Conservation (phyloP, 148 eudicot species). For the Camellia granthamiana region DNA sequence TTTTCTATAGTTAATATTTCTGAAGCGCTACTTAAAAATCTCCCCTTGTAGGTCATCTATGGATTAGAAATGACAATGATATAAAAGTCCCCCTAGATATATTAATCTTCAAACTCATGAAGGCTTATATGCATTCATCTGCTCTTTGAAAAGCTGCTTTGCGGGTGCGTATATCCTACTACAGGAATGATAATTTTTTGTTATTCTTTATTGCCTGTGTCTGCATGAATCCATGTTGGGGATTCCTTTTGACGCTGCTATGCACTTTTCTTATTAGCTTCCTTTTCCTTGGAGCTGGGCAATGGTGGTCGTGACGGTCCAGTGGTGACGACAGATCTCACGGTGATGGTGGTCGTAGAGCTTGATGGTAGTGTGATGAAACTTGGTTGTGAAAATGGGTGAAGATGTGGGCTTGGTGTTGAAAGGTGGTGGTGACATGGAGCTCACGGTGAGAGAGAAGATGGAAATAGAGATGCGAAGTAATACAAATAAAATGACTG, state of each 20-base stretch:
- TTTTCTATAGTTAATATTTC: not conserved
- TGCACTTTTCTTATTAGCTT: not conserved
- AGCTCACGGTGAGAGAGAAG: no score
- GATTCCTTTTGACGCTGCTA: not conserved
- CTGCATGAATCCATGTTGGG: not conserved
- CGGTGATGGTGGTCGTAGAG: no score
- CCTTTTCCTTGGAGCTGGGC: not conserved
- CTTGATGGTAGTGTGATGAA: no score
- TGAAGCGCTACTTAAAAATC: not conserved
- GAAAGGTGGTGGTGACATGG: no score
- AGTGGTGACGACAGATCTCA: no score
- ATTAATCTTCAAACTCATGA: conserved; percentile 63
- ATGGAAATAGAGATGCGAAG: no score
- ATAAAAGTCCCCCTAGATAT: conserved; percentile 68
- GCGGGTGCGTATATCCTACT: conserved; percentile 35
- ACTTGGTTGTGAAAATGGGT: no score
- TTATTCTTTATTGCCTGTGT: not conserved
- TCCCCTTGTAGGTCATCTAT: conserved; percentile 73
- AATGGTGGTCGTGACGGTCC: no score
- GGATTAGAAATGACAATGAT: conserved; percentile 59
- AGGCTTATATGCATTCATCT: conserved; percentile 77
- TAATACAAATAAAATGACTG: no score
- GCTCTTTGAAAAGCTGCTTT: conserved; percentile 82
- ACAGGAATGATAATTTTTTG: not conserved
- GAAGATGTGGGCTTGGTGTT: no score